Base-by-base conservation (phyloP, 2,329 filamentous ascomycete genomes). In the Calonectria pteridis region DNA sequence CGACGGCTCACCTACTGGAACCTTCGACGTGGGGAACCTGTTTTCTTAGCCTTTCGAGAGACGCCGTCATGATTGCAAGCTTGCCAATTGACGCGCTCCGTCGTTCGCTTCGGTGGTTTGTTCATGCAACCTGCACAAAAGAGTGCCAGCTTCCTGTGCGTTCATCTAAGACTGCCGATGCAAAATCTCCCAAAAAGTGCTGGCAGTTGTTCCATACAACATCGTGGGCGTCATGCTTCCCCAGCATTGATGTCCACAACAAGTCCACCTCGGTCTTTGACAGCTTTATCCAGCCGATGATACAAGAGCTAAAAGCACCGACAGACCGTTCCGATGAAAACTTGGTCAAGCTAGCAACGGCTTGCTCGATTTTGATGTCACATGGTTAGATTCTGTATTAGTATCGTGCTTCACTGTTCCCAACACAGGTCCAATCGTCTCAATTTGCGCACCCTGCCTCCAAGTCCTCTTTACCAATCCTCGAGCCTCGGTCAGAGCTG, bases 131-230 rank as follows among this genome's bases (percentile, higher is more conserved):
- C 5, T 9, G 16, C 9, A 11, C 28, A 18, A 65, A 65, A n/a
- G 26, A 46, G 33, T 23, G 16, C 68, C 59, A 70, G 26, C n/a
- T 37, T 26, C 33, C 26, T 4, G 58, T 58, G 16, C 26, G 50
- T 7, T 33, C 10, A 1, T 64, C 20, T 26, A 53, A 11, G 10
- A 70, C 65, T 28, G 11, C 46, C 3, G 29, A 33, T 10, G 58
- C 46, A 35, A 70, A 46, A 13, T 26, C 33, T 23, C 67, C 28
- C 14, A 70, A 16, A 29, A 70, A 55, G 28, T n/a, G 53, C 9
- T 64, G 67, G 46, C 49, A 53, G n/a, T 64, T 70, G 33, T 70
- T 51, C 43, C 33, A 26, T 13, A 70, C 13, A 6, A 64, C 3
- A 18, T 55, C 40, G 29, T 64, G 46, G 18, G 26, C 20, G 11